Percentiles rank a stretch among this genome's conserved stretches.
Evolutionary conservation across 441 rosid species (phyloP).

Genomic region (Pelargonium citronellum): DNA sequence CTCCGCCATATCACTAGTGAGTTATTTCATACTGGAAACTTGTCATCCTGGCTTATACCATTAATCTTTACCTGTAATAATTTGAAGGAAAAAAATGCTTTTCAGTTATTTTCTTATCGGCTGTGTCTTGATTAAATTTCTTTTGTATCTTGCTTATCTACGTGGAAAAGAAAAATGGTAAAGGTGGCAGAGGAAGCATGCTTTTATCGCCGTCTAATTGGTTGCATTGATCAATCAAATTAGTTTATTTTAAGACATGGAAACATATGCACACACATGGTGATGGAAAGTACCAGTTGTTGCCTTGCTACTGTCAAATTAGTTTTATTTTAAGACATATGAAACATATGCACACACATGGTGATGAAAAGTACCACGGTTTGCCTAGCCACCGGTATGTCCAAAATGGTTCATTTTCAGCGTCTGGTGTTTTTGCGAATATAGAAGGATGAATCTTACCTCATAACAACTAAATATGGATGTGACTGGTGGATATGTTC

Average conservation of each 20-base stretch:
- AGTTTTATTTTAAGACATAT: neutral
- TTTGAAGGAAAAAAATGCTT: neutral
- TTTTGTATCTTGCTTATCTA: neutral
- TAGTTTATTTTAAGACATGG: neutral
- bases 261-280: neutral
- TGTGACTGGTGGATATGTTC: neutral
- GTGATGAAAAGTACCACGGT: neutral
- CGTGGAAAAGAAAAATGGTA: neutral
- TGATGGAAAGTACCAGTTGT: neutral
- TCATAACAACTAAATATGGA: neutral
- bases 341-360: neutral
- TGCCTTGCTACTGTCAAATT: slow-evolving; percentile 1
- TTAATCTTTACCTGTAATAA: neutral
- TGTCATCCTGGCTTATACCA: too few relatives aligned
- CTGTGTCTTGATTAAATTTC: neutral
- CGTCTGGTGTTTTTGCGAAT: neutral
- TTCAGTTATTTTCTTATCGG: neutral
- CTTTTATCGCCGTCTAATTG: neutral
- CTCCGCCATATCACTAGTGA: too few relatives aligned
- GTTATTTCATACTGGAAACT: too few relatives aligned
- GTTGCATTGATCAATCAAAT: slow-evolving; percentile 9
- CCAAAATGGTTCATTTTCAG: slow-evolving; percentile 9
- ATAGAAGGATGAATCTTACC: neutral
- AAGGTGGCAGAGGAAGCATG: slow-evolving; percentile 10
- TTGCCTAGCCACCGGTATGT: neutral